Conservation (phyloP, 306 rosid species). For the Ormosia semicastrata region DNA sequence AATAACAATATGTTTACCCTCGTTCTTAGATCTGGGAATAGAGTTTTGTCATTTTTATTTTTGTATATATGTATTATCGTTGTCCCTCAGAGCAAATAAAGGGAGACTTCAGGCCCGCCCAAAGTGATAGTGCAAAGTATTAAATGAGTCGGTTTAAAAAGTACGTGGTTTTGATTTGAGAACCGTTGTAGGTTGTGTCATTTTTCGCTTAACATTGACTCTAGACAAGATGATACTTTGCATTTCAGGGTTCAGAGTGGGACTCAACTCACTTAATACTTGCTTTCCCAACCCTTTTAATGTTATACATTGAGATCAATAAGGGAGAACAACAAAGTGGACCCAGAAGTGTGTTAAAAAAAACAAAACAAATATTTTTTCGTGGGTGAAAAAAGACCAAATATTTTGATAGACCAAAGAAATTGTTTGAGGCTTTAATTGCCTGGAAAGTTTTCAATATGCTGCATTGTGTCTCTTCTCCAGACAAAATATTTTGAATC, state of each 20-base stretch:
- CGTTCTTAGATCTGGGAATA: not conserved
- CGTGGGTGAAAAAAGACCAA: too few species aligned
- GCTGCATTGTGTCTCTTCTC: too few species aligned
- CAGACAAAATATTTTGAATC: too few species aligned
- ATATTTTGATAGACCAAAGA: too few species aligned
- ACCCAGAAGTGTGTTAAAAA: too few species aligned
- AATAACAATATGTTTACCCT: not conserved
- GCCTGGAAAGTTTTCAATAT: too few species aligned
- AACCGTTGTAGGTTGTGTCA: not conserved
- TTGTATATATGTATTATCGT: not conserved
- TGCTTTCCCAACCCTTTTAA: conserved; percentile 4
- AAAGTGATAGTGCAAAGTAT: conserved; percentile 36
- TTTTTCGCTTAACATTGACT: conserved; percentile 6
- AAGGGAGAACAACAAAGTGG: too few species aligned
- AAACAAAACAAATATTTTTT: too few species aligned
- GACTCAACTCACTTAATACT: not conserved
- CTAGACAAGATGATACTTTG: not conserved
- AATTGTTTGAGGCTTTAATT: too few species aligned
- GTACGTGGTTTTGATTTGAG: conserved; percentile 33
- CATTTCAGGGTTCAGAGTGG: not conserved
- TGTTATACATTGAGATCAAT: not conserved
- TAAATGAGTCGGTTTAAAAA: conserved; percentile 37
- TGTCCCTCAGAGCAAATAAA: not conserved
- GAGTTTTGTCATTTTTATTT: not conserved
- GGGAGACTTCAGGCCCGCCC: conserved; percentile 16